Percentiles rank a stretch among this genome's conserved stretches.
phyloP scores from a whole-genome alignment of 2,329 filamentous ascomycete species.

The Dothiorella sarmentorum region DNA sequence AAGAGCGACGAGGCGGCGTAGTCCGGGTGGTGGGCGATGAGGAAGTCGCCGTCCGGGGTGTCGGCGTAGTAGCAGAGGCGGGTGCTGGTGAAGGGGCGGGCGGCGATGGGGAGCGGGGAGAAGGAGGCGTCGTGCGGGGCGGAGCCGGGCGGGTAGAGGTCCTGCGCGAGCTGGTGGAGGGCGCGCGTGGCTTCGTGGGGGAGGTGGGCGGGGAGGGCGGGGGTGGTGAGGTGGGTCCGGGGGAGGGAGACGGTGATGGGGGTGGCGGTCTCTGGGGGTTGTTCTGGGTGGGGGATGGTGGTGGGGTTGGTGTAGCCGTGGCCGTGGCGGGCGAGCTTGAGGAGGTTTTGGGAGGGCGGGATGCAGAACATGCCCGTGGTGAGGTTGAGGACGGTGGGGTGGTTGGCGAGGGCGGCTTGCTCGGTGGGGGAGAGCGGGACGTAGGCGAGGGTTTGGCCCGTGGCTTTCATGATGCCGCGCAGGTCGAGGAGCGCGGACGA shows the following conservation, averaged over 20 bases:
- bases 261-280: slow-evolving; percentile 7
- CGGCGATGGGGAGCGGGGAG: slow-evolving; percentile 26
- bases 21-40: slow-evolving; percentile 51
- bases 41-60: slow-evolving; percentile 53
- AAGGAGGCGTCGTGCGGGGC: slow-evolving; percentile 23
- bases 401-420: slow-evolving; percentile 59
- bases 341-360: slow-evolving; percentile 51
- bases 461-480: slow-evolving; percentile 70
- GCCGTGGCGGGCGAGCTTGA: slow-evolving; percentile 51
- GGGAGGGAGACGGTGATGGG: slow-evolving; percentile 48
- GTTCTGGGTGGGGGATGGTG: slow-evolving; percentile 46
- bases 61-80: slow-evolving; percentile 58
- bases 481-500: slow-evolving; percentile 74
- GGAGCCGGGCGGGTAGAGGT: slow-evolving; percentile 24
- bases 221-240: slow-evolving; percentile 42
- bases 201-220: slow-evolving; percentile 24
- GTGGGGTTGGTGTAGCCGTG: slow-evolving; percentile 50
- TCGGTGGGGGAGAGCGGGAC: slow-evolving; percentile 70
- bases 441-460: slow-evolving; percentile 78
- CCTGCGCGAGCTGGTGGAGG: slow-evolving; percentile 31
- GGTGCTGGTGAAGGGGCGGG: slow-evolving; percentile 45
- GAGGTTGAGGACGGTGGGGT: slow-evolving; percentile 72
- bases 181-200: slow-evolving; percentile 33
- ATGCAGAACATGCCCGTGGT: slow-evolving; percentile 71
- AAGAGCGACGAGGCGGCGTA: slow-evolving; percentile 48